Conservation (phyloP, 352 stramenopile species). For the Globisporangium viniferum region DNA sequence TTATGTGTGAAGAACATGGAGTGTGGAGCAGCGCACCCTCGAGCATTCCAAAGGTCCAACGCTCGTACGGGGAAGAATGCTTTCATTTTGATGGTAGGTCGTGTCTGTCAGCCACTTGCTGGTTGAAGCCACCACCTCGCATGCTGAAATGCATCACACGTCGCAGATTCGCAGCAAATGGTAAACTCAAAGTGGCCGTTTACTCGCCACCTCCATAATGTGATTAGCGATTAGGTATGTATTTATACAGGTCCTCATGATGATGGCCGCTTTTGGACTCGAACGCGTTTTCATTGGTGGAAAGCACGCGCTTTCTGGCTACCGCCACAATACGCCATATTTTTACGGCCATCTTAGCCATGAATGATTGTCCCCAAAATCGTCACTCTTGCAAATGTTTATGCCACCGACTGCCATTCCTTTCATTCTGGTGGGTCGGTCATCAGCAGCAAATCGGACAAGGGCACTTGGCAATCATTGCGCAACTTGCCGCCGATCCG, state of each 20-base stretch:
- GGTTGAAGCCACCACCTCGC: background rate
- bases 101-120: background rate
- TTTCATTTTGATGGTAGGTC: too few relatives aligned
- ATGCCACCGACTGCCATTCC: background rate
- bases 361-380: slow-evolving; percentile 1
- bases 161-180: background rate
- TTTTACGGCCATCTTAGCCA: background rate
- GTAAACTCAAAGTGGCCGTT: slow-evolving; percentile 6
- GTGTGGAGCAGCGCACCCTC: too few relatives aligned
- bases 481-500: background rate
- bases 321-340: background rate
- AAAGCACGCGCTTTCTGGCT: background rate
- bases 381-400: background rate
- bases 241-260: background rate
- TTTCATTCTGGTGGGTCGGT: background rate
- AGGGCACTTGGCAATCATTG: slow-evolving; percentile 2
- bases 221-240: background rate
- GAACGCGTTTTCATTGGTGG: background rate
- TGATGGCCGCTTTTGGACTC: background rate
- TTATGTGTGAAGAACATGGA: too few relatives aligned
- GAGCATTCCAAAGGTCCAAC: too few relatives aligned
- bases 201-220: slow-evolving; percentile 1
- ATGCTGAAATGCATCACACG: background rate
- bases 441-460: background rate
- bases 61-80: too few relatives aligned